phyloP scores from a whole-genome alignment of 1,139 yeast genomes.

The Suhomyces terraborum region DNA sequence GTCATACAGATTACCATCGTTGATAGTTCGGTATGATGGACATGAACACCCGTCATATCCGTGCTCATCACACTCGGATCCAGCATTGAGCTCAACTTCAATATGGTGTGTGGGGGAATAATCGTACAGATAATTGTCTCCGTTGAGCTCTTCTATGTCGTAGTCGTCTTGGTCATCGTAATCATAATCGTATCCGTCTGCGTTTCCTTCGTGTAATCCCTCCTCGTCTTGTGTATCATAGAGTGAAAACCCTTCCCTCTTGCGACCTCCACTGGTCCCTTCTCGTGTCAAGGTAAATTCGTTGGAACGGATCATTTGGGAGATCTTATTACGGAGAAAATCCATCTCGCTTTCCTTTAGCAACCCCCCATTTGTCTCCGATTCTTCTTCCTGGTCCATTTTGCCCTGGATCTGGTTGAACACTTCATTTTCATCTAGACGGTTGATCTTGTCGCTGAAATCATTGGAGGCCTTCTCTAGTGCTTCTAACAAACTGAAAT shows the following conservation, averaged over 20 bases:
- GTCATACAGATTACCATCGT: slow-evolving; percentile 16
- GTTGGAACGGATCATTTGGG: slow-evolving; percentile 26
- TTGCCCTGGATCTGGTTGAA: slow-evolving; percentile 11
- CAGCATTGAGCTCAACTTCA: slow-evolving; percentile 44
- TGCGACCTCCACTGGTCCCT: slow-evolving; percentile 3
- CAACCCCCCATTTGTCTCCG: slow-evolving; percentile 16
- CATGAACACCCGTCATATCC: slow-evolving; percentile 37
- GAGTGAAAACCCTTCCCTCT: slow-evolving; percentile 36
- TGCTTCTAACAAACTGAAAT: slow-evolving; percentile 36
- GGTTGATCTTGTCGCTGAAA: slow-evolving; percentile 19
- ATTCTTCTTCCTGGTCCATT: slow-evolving; percentile 7
- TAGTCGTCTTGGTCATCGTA: slow-evolving; percentile 37
- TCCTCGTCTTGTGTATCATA: slow-evolving; percentile 47
- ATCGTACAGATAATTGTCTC: slow-evolving; percentile 28
- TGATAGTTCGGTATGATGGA: slow-evolving; percentile 24
- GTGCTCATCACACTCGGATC: slow-evolving; percentile 36
- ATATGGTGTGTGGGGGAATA: slow-evolving; percentile 40
- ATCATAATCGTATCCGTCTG: slow-evolving; percentile 24
- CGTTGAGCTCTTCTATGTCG: slow-evolving; percentile 40
- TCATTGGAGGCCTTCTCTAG: slow-evolving; percentile 31
- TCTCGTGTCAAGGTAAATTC: slow-evolving; percentile 14
- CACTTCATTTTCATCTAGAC: slow-evolving; percentile 14
- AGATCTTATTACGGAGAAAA: slow-evolving; percentile 32
- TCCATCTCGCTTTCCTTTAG: slow-evolving; percentile 38
- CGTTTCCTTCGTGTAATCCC: slow-evolving; percentile 39